A percentile compares a stretch with the other conserved stretches of the same genome.
These are phyloP conservation scores for Yarrowia galli DNA, from an alignment of 1,139 yeast genomes.

Conservation along the genomic window DNA sequence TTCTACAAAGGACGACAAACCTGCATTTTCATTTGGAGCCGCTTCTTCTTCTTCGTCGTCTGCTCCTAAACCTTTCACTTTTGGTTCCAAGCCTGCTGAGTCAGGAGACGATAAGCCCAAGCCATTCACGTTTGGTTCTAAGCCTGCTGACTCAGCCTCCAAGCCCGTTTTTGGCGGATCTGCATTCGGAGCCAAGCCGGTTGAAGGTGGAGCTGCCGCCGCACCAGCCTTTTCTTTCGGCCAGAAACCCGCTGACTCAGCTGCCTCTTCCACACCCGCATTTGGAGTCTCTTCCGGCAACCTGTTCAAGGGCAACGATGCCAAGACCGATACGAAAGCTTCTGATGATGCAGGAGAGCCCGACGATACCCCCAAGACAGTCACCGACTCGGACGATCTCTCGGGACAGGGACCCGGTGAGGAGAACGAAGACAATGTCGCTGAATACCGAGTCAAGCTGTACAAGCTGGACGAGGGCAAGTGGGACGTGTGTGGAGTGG, in stretches of 20 bases:
- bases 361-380: slow-evolving; percentile 45
- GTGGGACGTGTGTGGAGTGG: slow-evolving; percentile 64
- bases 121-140: not conserved
- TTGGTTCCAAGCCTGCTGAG: slow-evolving; percentile 11
- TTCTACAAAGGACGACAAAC: not conserved
- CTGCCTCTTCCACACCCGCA: not conserved
- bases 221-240: not conserved
- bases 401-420: slow-evolving; percentile 75
- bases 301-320: slow-evolving; percentile 13
- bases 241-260: no score
- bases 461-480: slow-evolving; percentile 59
- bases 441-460: slow-evolving; percentile 74
- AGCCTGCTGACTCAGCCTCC: not conserved
- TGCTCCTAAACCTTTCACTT: slow-evolving; percentile 9
- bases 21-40: not conserved
- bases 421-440: slow-evolving; percentile 74
- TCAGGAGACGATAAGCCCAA: not conserved
- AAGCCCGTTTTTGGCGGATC: not conserved
- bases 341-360: slow-evolving; percentile 41
- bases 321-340: slow-evolving; percentile 40
- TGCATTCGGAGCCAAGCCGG: not conserved
- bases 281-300: not conserved
- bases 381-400: slow-evolving; percentile 48
- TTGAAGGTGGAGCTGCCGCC: no score
- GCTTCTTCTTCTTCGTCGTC: not conserved